Percentiles rank a stretch among this genome's conserved stretches.
These are phyloP conservation scores for Bretschneidera sinensis DNA, from an alignment of 345 rosid species.

Conservation along the genomic window DNA sequence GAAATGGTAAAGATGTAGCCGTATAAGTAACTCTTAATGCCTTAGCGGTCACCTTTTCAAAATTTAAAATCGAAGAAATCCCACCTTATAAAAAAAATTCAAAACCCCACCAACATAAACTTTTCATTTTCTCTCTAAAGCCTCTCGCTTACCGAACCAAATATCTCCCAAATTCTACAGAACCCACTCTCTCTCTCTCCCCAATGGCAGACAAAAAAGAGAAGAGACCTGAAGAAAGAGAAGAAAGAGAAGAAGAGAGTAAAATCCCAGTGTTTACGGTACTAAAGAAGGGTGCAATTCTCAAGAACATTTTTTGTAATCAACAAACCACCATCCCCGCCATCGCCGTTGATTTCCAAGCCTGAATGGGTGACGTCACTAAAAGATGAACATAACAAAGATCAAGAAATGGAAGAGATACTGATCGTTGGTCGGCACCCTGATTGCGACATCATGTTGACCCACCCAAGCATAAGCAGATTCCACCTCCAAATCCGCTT, in stretches of 20 bases:
- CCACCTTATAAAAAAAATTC: too few relatives aligned
- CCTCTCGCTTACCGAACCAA: too few relatives aligned
- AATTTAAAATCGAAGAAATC: too few relatives aligned
- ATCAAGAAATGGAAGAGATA: conserved; percentile 43
- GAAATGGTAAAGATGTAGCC: too few relatives aligned
- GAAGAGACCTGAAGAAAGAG: conserved; percentile 8
- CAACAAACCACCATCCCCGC: conserved; percentile 27
- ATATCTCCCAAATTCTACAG: conserved; percentile 1
- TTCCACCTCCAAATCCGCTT: conserved; percentile 73
- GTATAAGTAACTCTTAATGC: too few relatives aligned
- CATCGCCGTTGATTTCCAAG: not conserved
- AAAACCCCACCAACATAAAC: conserved; percentile 7
- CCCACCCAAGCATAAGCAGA: conserved; percentile 94
- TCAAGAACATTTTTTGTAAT: conserved; percentile 83
- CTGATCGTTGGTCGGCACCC: conserved; percentile 81
- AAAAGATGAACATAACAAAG: conserved; percentile 11
- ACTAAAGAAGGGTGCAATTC: conserved; percentile 66
- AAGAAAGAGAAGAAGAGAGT: conserved; percentile 32
- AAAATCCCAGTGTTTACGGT: conserved; percentile 81
- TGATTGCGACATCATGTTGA: conserved; percentile 64
- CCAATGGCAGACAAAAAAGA: conserved; percentile 29
- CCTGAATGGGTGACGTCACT: conserved; percentile 17
- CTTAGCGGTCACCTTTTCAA: conserved; percentile 43
- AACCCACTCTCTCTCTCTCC: too few relatives aligned
- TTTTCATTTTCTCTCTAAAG: not conserved